Evolutionary conservation across 352 stramenopile genomes (phyloP).

Genomic region (Globisporangium sylvaticum): DNA sequence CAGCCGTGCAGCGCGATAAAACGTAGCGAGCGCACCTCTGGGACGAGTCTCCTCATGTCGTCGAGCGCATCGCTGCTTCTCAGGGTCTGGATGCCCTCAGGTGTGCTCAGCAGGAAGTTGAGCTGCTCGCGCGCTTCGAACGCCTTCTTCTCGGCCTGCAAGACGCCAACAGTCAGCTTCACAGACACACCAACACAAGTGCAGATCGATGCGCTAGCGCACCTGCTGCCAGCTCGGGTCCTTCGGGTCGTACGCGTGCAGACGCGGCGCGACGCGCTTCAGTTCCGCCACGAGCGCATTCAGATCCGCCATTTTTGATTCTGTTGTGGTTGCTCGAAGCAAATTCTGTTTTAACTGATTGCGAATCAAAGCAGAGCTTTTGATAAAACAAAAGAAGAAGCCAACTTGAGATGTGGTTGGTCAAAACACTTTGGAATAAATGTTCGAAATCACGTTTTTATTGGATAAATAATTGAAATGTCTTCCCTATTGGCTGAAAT

Average conservation of each 20-base stretch:
- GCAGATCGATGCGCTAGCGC: background rate
- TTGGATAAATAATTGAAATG: background rate
- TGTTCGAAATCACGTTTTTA: too few species aligned
- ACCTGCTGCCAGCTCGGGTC: conserved; percentile 63
- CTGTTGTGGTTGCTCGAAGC: background rate
- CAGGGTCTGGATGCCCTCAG: conserved; percentile 58
- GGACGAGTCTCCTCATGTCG: conserved; percentile 64
- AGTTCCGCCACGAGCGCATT: conserved; percentile 39
- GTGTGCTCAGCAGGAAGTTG: conserved; percentile 40
- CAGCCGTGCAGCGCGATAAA: background rate
- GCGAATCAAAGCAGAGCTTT: background rate
- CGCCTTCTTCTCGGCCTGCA: conserved; percentile 49
- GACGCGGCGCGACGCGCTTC: conserved; percentile 43
- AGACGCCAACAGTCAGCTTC: background rate
- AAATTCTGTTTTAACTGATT: background rate
- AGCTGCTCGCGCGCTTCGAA: conserved; percentile 49
- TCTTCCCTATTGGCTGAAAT: background rate
- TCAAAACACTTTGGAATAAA: too few species aligned
- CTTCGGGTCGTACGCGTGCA: conserved; percentile 56
- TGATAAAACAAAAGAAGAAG: background rate
- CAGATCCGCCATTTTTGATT: conserved; percentile 26
- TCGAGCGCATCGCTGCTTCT: conserved; percentile 43
- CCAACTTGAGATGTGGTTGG: background rate
- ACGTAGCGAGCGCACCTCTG: conserved; percentile 29
- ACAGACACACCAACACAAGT: background rate